A percentile compares a stretch with the other conserved stretches of the same genome.
These are phyloP conservation scores for Candida sithepensis DNA, from an alignment of 805 yeast genomes.

Conservation along the genomic window DNA sequence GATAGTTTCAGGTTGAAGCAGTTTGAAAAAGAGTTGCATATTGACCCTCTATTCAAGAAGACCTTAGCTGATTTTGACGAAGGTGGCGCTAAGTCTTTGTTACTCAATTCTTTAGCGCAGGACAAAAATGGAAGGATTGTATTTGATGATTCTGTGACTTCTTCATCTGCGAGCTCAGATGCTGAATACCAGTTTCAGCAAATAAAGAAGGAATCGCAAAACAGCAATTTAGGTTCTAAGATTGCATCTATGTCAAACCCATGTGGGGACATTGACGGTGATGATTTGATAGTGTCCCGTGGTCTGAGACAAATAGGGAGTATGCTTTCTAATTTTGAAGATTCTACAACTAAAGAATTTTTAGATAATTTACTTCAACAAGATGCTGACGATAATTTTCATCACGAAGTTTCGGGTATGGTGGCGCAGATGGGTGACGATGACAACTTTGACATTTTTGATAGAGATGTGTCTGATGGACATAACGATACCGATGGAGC, in stretches of 20 bases:
- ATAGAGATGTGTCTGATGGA: neutral
- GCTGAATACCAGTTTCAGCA: constrained; percentile 1
- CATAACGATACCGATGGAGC: neutral
- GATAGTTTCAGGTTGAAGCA: constrained; percentile 48
- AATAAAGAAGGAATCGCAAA: neutral
- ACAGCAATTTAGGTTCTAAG: neutral
- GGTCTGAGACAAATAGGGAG: constrained; percentile 1
- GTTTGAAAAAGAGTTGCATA: constrained; percentile 57
- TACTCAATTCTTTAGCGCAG: constrained; percentile 57
- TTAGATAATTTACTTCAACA: constrained; percentile 5
- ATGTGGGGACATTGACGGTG: neutral
- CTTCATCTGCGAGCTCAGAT: too few species aligned
- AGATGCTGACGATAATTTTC: constrained; percentile 5
- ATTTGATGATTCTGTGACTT: constrained; percentile 52
- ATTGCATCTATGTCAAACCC: neutral
- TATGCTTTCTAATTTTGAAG: constrained; percentile 11
- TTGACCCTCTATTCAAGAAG: constrained; percentile 73
- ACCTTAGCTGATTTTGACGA: constrained; percentile 78
- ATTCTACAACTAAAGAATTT: constrained; percentile 11
- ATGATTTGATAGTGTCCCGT: constrained; percentile 1
- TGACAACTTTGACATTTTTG: neutral
- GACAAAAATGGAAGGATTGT: constrained; percentile 54
- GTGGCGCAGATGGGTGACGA: neutral
- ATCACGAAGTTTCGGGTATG: constrained; percentile 1
- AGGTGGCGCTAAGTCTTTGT: constrained; percentile 72